These are phyloP conservation scores for Xylaria sp. DNA, from an alignment of 2,329 filamentous ascomycete genomes.

Conservation along the genomic window DNA sequence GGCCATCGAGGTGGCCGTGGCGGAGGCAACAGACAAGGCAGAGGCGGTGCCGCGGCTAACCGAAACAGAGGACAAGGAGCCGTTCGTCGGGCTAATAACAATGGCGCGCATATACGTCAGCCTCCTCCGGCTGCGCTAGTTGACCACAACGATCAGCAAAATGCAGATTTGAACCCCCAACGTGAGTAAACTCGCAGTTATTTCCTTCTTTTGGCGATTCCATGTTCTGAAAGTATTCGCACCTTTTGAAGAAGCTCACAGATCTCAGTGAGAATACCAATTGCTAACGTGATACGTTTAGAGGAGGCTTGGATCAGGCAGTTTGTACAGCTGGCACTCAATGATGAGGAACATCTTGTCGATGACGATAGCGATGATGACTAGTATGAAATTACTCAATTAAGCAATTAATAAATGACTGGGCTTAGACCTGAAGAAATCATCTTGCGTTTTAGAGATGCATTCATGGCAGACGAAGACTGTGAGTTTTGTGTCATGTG, in stretches of 20 bases:
- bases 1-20: conserved; percentile 48
- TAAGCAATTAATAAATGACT: conserved; percentile 26
- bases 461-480: neutral
- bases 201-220: neutral
- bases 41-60: conserved; percentile 40
- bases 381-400: conserved; percentile 17
- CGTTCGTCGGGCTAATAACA: conserved; percentile 24
- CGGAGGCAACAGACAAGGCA: conserved; percentile 47
- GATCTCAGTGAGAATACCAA: neutral
- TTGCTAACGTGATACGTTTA: conserved; percentile 2
- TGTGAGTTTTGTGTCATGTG: neutral
- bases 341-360: conserved; percentile 62
- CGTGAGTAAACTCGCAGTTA: conserved; percentile 33
- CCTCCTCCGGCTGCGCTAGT: conserved; percentile 39
- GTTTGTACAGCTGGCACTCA: conserved; percentile 65
- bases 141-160: conserved; percentile 41
- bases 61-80: conserved; percentile 46
- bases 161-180: conserved; percentile 54
- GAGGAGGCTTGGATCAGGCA: conserved; percentile 64
- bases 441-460: conserved; percentile 4
- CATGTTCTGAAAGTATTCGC: neutral
- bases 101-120: conserved; percentile 19
- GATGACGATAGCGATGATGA: conserved; percentile 57
- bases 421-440: conserved; percentile 4
- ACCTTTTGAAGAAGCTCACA: neutral